Conservation (phyloP, 2,329 filamentous ascomycete species). For the Parastagonospora avenae region DNA sequence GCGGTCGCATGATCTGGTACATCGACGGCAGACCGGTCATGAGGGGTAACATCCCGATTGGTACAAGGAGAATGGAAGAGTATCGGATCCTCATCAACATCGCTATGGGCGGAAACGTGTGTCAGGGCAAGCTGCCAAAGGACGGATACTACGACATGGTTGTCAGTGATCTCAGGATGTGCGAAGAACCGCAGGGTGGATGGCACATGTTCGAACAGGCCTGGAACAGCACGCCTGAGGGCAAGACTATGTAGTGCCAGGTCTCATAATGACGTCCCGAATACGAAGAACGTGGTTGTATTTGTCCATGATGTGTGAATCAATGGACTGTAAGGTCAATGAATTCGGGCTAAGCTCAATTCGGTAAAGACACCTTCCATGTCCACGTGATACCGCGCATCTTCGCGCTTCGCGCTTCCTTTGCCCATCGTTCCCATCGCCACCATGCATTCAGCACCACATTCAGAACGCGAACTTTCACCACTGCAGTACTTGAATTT, state of each 20-base stretch:
- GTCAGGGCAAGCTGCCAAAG: slow-evolving; percentile 56
- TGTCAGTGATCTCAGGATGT: slow-evolving; percentile 59
- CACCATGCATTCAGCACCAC: slow-evolving; percentile 3
- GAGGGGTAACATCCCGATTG: slow-evolving; percentile 59
- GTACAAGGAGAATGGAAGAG: slow-evolving; percentile 61
- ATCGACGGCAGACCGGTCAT: slow-evolving; percentile 63
- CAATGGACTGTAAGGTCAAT: too few species aligned
- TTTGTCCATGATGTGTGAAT: too few species aligned
- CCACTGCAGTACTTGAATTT: background rate
- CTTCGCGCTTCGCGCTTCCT: slow-evolving; percentile 11
- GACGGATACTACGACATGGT: slow-evolving; percentile 64
- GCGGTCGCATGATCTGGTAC: slow-evolving; percentile 62
- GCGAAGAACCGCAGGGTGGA: slow-evolving; percentile 59
- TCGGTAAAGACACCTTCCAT: too few species aligned
- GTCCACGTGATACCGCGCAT: slow-evolving; percentile 9
- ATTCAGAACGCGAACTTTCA: background rate
- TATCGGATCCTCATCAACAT: slow-evolving; percentile 64
- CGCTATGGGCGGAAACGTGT: slow-evolving; percentile 67
- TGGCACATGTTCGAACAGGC: slow-evolving; percentile 61
- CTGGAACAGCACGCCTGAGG: slow-evolving; percentile 49
- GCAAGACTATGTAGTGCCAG: slow-evolving; percentile 20
- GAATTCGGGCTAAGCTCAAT: too few species aligned
- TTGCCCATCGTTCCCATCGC: slow-evolving; percentile 1
- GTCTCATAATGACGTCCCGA: background rate
- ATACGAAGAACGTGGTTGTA: too few species aligned